Conservation (phyloP, 1,284 basidiomycete species). For the Coniophora puteana region DNA sequence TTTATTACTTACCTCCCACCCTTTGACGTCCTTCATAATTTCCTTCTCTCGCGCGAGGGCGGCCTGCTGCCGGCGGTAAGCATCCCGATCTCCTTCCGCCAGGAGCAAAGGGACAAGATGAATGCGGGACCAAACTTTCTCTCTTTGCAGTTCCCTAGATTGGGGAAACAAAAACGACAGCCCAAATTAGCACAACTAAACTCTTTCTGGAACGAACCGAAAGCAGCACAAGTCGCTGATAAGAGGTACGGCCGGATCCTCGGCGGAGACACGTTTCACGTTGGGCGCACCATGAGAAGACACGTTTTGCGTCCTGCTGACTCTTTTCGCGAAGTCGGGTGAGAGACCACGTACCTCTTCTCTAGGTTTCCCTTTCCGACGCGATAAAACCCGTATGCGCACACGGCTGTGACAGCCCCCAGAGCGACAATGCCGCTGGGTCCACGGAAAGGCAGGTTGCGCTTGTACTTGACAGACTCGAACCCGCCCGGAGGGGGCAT, state of each 20-base stretch:
- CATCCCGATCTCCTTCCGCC: conserved; percentile 92
- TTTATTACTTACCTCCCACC: conserved; percentile 82
- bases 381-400: conserved; percentile 91
- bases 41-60: conserved; percentile 78
- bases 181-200: conserved; percentile 36
- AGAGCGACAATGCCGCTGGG: conserved; percentile 88
- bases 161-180: conserved; percentile 18
- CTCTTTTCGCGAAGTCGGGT: conserved; percentile 26
- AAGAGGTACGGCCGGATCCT: conserved; percentile 67
- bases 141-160: conserved; percentile 90
- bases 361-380: conserved; percentile 90
- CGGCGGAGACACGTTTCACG: conserved; percentile 54
- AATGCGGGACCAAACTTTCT: conserved; percentile 95
- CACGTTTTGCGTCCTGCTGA: conserved; percentile 66
- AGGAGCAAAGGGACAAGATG: conserved; percentile 90
- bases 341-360: conserved; percentile 68
- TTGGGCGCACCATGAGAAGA: conserved; percentile 45
- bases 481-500: conserved; percentile 95
- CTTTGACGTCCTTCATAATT: conserved; percentile 95
- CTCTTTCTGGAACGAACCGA: conserved; percentile 37
- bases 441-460: conserved; percentile 91
- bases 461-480: conserved; percentile 92
- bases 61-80: conserved; percentile 82
- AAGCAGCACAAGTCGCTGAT: conserved; percentile 31
- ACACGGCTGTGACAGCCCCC: conserved; percentile 80